phyloP scores from a whole-genome alignment of 768 basidiomycete species.

The Auricularia sp. region DNA sequence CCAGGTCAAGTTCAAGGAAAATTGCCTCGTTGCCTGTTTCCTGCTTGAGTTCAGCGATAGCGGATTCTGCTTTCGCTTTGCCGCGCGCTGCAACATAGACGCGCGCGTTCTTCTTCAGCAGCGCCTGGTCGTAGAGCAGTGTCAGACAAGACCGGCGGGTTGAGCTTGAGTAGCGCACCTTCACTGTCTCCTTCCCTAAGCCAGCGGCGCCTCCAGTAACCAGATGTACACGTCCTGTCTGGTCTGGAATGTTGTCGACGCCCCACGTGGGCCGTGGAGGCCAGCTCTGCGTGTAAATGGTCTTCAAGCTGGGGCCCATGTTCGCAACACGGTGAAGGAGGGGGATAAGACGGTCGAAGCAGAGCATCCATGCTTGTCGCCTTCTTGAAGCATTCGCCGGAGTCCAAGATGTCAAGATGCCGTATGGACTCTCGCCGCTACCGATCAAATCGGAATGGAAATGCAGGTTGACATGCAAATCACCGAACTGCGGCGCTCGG shows the following conservation, averaged over 20 bases:
- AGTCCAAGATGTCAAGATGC: too few species aligned
- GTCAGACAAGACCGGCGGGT: not conserved
- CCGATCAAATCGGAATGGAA: too few species aligned
- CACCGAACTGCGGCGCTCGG: too few species aligned
- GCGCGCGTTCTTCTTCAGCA: slow-evolving; percentile 49
- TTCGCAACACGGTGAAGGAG: too few species aligned
- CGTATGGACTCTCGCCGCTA: too few species aligned
- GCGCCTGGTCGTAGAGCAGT: slow-evolving; percentile 23
- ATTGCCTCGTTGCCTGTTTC: slow-evolving; percentile 34
- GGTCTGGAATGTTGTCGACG: slow-evolving; percentile 12
- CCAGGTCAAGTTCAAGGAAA: slow-evolving; percentile 35
- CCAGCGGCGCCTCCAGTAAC: slow-evolving; percentile 15
- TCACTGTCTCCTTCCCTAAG: slow-evolving; percentile 11
- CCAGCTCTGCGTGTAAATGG: slow-evolving; percentile 2
- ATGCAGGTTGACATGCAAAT: too few species aligned
- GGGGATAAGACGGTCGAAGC: too few species aligned
- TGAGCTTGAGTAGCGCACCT: slow-evolving; percentile 1
- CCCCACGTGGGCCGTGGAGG: slow-evolving; percentile 10
- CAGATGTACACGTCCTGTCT: slow-evolving; percentile 12
- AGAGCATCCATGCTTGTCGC: too few species aligned
- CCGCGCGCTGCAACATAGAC: slow-evolving; percentile 51
- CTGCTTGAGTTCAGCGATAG: slow-evolving; percentile 42
- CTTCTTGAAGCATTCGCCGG: too few species aligned
- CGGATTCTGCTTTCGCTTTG: slow-evolving; percentile 32
- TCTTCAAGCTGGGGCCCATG: too few species aligned